These are phyloP conservation scores for Wakefieldia striispora DNA, from an alignment of 768 basidiomycete species.

Conservation along the genomic window DNA sequence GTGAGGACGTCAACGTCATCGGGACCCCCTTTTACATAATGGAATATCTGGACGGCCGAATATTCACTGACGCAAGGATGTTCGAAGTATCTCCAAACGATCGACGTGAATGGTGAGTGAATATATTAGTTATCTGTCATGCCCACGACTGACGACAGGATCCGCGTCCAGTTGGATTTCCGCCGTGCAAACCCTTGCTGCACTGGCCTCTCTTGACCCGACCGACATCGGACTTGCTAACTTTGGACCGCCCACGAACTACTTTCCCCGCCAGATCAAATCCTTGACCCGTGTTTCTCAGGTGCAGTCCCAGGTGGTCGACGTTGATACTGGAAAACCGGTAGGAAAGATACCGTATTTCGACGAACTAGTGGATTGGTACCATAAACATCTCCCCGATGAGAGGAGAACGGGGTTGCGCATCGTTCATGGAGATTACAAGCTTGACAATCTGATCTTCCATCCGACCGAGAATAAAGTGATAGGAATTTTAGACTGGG, in stretches of 20 bases:
- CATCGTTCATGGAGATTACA: constrained; percentile 98
- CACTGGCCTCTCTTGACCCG: constrained; percentile 65
- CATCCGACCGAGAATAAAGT: constrained; percentile 89
- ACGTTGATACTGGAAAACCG: constrained; percentile 57
- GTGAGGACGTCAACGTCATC: constrained; percentile 71
- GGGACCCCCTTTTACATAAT: constrained; percentile 96
- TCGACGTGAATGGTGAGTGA: constrained; percentile 66
- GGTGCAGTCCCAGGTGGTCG: constrained; percentile 69
- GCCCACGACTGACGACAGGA: not conserved
- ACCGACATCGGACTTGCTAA: constrained; percentile 60
- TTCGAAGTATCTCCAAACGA: constrained; percentile 61
- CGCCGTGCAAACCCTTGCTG: constrained; percentile 66
- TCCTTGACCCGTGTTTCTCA: constrained; percentile 78
- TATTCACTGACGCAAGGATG: constrained; percentile 86
- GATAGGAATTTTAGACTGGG: constrained; percentile 97
- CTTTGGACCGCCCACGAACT: constrained; percentile 74
- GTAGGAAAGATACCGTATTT: constrained; percentile 76
- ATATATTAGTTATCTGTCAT: not conserved
- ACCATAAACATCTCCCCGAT: constrained; percentile 68
- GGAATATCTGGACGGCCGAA: constrained; percentile 92
- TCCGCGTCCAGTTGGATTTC: constrained; percentile 64
- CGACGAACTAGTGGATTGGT: constrained; percentile 74
- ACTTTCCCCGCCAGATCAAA: constrained; percentile 93
- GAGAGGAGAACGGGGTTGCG: constrained; percentile 71
- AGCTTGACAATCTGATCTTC: constrained; percentile 96